phyloP scores from a whole-genome alignment of 495 filamentous ascomycete genomes.

The Amphirosellinia nigrospora region DNA sequence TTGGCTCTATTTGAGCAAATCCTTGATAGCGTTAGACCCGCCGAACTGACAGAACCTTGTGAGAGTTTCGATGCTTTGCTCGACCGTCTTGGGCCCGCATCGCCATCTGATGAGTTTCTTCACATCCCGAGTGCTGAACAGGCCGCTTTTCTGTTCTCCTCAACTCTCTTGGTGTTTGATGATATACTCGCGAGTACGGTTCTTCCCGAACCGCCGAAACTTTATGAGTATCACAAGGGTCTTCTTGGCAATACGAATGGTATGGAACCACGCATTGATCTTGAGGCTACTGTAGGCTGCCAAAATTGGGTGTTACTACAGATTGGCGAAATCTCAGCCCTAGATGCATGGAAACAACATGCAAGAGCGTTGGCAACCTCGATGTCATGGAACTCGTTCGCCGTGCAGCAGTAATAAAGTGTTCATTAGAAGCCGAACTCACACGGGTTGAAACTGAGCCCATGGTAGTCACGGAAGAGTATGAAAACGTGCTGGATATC shows the following conservation, averaged over 20 bases:
- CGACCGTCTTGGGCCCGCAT: constrained; percentile 40
- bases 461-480: not conserved
- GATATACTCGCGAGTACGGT: constrained; percentile 58
- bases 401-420: constrained; percentile 49
- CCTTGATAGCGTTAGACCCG: constrained; percentile 39
- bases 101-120: constrained; percentile 27
- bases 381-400: constrained; percentile 52
- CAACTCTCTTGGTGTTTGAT: constrained; percentile 53
- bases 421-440: constrained; percentile 40
- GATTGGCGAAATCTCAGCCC: constrained; percentile 54
- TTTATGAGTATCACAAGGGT: constrained; percentile 46
- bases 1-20: constrained; percentile 55
- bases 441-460: constrained; percentile 31
- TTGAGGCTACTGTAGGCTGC: constrained; percentile 50
- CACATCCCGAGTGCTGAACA: constrained; percentile 52
- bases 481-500: not conserved
- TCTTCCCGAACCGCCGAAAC: constrained; percentile 47
- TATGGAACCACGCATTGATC: constrained; percentile 40
- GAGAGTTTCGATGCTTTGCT: constrained; percentile 37
- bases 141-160: constrained; percentile 59
- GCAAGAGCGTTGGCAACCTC: constrained; percentile 48
- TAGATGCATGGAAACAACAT: constrained; percentile 59
- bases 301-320: constrained; percentile 55
- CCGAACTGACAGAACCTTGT: not conserved
- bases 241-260: constrained; percentile 35